Evolutionary conservation across 371 early-diverging fungal genomes (phyloP), one percentile per base, ranked within the genome.

Genomic region (Mycotypha africana): DNA sequence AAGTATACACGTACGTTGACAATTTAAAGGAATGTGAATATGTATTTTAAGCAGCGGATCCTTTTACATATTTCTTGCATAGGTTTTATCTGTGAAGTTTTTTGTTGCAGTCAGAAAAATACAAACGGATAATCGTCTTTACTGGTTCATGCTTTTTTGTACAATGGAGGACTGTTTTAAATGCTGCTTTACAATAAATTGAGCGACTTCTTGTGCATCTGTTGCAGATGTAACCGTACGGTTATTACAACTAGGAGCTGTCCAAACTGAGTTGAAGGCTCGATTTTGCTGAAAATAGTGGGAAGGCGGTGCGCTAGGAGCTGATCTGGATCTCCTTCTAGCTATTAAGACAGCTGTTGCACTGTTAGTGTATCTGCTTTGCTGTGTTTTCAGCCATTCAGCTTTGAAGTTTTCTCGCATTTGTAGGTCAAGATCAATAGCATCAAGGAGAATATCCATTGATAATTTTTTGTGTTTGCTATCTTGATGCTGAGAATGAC

Each of bases 361-460:
- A 11, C n/a, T 23, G 11, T 28, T 28, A 28, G 33, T 10, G 30
- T 36, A 14, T 19, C 49, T 37, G 28, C 14, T 49, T 41, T 46
- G 62, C 16, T 28, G 6, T 5, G 53, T 56, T 31, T 72, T 72
- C 19, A 61, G 51, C 3, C 67, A 54, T 44, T 73, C 65, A 5
- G 53, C 42, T 46, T 53, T 57, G 31, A 69, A 73, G 22, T 53
- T 50, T 12, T 59, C 51, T 16, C 60, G 62, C 74, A 73, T 73
- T 38, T 60, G 51, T 42, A 67, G 74, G 25, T 73, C 74, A 9
- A 73, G 45, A 25, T 66, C 74, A 47, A 73, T 73, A 4, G 74
- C 74, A 42, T 73, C 63, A 8, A 73, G 23, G 7, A 73, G 37
- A 8, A 69, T 48, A 35, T 60, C 57, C 58, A 73, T 52, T 1